phyloP scores from a whole-genome alignment of 75 land plant genomes.

The Isoetes taiwanensis region DNA sequence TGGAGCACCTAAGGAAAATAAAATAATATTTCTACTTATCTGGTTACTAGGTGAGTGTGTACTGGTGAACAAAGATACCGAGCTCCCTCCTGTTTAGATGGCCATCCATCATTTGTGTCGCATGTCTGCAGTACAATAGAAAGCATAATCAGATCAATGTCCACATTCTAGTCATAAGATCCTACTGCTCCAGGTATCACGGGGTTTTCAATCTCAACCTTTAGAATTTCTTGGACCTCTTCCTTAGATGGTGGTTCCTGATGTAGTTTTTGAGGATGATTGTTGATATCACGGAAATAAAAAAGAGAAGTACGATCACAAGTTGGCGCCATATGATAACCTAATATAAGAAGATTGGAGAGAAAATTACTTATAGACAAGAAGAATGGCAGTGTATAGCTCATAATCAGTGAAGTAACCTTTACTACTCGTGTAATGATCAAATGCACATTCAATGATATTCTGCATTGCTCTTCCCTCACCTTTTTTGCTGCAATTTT shows the following conservation, averaged over 20 bases:
- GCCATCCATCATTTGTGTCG: conserved; percentile 54
- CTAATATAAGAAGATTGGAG: background rate
- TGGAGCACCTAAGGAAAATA: conserved; percentile 56
- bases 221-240: conserved; percentile 34
- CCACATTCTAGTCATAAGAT: background rate
- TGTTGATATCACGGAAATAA: conserved; percentile 68
- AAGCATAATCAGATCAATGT: background rate
- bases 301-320: too few species aligned
- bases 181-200: background rate
- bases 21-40: conserved; percentile 36
- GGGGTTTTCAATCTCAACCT: conserved; percentile 26
- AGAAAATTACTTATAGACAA: conserved; percentile 53
- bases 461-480: conserved; percentile 34
- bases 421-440: conserved; percentile 32
- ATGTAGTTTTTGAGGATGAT: conserved; percentile 68
- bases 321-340: background rate
- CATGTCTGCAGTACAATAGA: conserved; percentile 26
- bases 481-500: conserved; percentile 49
- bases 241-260: conserved; percentile 70
- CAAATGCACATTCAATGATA: conserved; percentile 46
- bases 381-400: conserved; percentile 53
- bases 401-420: conserved; percentile 39
- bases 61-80: conserved; percentile 34
- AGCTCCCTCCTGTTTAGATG: conserved; percentile 51
- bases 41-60: conserved; percentile 35